Evolutionary conservation across 108 stramenopile genomes (phyloP), one percentile per base, ranked within the genome.

Genomic region (Skeletonema marinoi): DNA sequence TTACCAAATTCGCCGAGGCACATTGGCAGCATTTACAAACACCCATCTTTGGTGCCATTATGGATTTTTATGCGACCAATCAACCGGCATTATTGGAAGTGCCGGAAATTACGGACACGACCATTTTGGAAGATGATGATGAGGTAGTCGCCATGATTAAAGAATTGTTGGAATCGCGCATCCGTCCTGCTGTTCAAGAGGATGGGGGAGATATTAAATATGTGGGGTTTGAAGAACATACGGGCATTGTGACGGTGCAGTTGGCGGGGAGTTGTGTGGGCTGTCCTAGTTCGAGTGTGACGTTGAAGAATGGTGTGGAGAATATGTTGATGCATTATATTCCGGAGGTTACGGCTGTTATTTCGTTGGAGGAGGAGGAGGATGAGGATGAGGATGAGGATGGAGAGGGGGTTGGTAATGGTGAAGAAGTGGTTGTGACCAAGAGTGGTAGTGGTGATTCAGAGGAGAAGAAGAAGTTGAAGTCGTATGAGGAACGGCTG

Each of bases 311-410:
- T 63, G 99, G 99, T 7, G 99, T 99, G 8, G 99, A 99, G 85
- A 98, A 98, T 77, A 99, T 99, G 99, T 78, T 99, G 44, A 98
- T 97, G 98, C 99, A 99, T 83, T 99, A 99, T 79, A 94, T 99
- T 51, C 98, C 98, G 1, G 99, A 99, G 91, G 98, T 99, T 61
- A 93, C 87, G 19, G 89, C 70, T 61, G 92, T 98, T 9, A 78
- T 88, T 61, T 87, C 95, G 3, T 68, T 95, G 72, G 95, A 94
- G 44, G 90, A 94, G 68, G 94, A 94, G 41, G 83, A 70, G 16
- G 88, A 88, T 16, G 88, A 88, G 4, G 85, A 77, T 31, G 83
- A 70, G 16, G 88, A 88, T 16, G 88, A 88, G 4, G 85, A 77
- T 31, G 68, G 60, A 8, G 69, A 70, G 35, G 85, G 73, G 17